These are phyloP conservation scores for Solanum ossicruentum DNA, from an alignment of 257 asterid genomes.

Conservation along the genomic window DNA sequence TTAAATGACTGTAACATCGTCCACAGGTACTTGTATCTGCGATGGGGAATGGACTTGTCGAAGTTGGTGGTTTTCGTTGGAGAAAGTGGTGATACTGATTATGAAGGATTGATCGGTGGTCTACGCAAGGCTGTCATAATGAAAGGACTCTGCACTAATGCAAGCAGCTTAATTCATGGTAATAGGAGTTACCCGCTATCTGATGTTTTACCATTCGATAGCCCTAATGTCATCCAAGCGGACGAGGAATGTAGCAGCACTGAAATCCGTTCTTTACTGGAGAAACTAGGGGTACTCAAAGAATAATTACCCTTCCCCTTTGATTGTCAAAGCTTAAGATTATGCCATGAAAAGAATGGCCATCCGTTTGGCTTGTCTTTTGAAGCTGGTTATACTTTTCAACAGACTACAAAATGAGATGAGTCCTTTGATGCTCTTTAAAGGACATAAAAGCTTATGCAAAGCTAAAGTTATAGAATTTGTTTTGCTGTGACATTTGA, in stretches of 20 bases:
- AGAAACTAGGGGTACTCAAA: conserved; percentile 33
- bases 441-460: not conserved
- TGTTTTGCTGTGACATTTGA: not conserved
- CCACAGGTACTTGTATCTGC: conserved; percentile 72
- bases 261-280: conserved; percentile 41
- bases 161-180: conserved; percentile 48
- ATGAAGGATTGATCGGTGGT: conserved; percentile 88
- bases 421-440: not conserved
- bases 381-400: not conserved
- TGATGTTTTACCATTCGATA: conserved; percentile 53
- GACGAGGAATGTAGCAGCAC: conserved; percentile 35
- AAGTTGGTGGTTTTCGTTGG: conserved; percentile 87
- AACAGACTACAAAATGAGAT: not conserved
- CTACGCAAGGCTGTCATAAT: conserved; percentile 76
- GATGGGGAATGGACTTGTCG: conserved; percentile 94
- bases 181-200: conserved; percentile 72
- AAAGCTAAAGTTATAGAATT: not conserved
- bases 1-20: not conserved
- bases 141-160: conserved; percentile 55
- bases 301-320: conserved; percentile 4
- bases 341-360: not conserved
- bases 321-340: not conserved
- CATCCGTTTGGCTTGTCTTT: not conserved
- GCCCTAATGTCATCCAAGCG: conserved; percentile 48
- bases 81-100: conserved; percentile 97